phyloP scores from a whole-genome alignment of 176 grass and related monocot species.

The Eragrostis nindensis region DNA sequence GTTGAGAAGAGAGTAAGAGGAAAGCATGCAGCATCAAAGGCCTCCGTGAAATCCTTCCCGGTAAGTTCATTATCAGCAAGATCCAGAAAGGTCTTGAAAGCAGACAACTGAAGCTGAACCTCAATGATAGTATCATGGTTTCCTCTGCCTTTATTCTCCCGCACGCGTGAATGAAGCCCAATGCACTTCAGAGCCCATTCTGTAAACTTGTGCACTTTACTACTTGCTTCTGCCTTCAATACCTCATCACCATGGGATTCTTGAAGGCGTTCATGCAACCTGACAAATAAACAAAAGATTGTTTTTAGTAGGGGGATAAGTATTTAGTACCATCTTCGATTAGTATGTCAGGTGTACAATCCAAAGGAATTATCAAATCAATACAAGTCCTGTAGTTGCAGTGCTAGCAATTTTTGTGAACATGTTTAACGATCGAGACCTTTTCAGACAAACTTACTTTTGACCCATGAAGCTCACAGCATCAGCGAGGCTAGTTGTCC shows the following conservation, averaged over 20 bases:
- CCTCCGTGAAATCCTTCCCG: slow-evolving; percentile 96
- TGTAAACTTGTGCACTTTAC: slow-evolving; percentile 95
- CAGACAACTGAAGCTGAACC: slow-evolving; percentile 80
- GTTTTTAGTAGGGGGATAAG: background rate
- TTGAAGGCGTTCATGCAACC: slow-evolving; percentile 87
- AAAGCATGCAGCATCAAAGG: slow-evolving; percentile 98
- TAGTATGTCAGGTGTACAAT: slow-evolving; percentile 5
- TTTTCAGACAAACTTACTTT: slow-evolving; percentile 57
- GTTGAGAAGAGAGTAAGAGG: slow-evolving; percentile 94
- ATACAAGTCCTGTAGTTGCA: background rate
- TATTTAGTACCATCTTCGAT: background rate
- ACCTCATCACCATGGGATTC: slow-evolving; percentile 92
- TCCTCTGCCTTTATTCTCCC: slow-evolving; percentile 56
- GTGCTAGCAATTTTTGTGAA: slow-evolving; percentile 31
- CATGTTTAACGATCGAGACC: background rate
- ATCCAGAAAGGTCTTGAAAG: slow-evolving; percentile 93
- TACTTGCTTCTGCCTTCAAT: slow-evolving; percentile 85
- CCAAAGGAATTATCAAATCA: too few species aligned
- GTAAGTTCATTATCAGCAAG: slow-evolving; percentile 88
- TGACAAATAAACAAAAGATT: slow-evolving; percentile 36
- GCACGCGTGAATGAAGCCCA: slow-evolving; percentile 63
- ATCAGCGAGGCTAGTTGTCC: slow-evolving; percentile 70
- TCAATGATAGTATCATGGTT: slow-evolving; percentile 77
- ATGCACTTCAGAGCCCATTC: slow-evolving; percentile 98
- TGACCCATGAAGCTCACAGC: slow-evolving; percentile 89